These are phyloP conservation scores for Schizochytrium sp. DNA, from an alignment of 108 stramenopile genomes.

Conservation along the genomic window DNA sequence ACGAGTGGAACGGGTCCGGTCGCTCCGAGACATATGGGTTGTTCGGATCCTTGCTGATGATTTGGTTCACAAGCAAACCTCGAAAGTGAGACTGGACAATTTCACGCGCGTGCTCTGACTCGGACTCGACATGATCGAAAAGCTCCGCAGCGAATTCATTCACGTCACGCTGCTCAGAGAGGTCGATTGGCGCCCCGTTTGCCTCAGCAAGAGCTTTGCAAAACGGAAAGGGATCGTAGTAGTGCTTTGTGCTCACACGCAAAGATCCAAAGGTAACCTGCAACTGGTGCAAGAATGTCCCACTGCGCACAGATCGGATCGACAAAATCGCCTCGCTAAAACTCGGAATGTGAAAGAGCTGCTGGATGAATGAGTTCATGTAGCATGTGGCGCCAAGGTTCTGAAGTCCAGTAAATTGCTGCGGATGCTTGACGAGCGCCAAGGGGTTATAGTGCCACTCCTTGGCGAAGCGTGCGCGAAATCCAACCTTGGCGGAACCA, in stretches of 20 bases:
- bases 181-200: slow-evolving; percentile 38
- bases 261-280: slow-evolving; percentile 27
- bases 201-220: slow-evolving; percentile 34
- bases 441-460: slow-evolving; percentile 8
- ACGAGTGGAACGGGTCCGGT: slow-evolving; percentile 21
- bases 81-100: neutral
- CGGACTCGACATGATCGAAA: slow-evolving; percentile 38
- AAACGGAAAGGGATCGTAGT: neutral
- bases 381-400: slow-evolving; percentile 57
- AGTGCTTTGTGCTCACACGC: neutral
- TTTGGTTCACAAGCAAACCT: neutral
- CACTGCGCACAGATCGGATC: neutral
- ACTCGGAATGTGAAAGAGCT: slow-evolving; percentile 21
- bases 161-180: slow-evolving; percentile 49
- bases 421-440: neutral
- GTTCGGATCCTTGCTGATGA: neutral
- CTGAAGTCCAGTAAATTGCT: slow-evolving; percentile 42
- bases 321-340: slow-evolving; percentile 23
- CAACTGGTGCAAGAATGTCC: neutral
- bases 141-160: slow-evolving; percentile 42
- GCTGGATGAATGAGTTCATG: slow-evolving; percentile 54
- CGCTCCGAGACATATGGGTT: slow-evolving; percentile 30
- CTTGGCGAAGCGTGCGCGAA: neutral
- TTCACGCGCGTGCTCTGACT: neutral
- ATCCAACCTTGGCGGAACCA: neutral